Base-by-base conservation (phyloP, 805 yeast species). In the Starmerella floricola region DNA sequence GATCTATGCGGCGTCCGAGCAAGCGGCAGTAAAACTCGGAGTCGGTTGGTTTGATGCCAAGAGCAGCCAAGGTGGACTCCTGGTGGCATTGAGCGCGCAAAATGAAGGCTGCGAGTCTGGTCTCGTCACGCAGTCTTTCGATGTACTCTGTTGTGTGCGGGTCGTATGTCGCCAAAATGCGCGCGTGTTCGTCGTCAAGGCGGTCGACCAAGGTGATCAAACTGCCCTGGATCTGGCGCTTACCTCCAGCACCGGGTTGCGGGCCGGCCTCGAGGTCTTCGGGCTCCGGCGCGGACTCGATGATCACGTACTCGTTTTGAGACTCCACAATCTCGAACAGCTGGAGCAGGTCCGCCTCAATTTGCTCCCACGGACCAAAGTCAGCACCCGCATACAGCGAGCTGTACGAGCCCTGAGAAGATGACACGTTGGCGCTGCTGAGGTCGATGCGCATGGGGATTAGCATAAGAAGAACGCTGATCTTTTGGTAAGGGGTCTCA, bases 91-190 rank as follows among this genome's bases (percentile, higher is more conserved):
- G 98, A 20, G 85, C 76, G 57, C 94, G 78, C 47, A 91, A 72
- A 48, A 91, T 71, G 59, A 84, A 69, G 42, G 71, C 69, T 67
- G 86, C 88, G 42, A 91, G 69, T 30, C 65, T 64, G 48, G 77
- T 71, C 66, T 91, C 98, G 62, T 87, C 95, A 62, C 79, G 79
- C 59, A 91, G 73, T 62, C 97, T 76, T 52, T 79, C 82, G 52
- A 91, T 73, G 63, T 88, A 91, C 63, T 91, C 98, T 44, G 84
- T 78, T 19, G 96, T 81, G 61, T 91, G 96, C 34, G 96, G 95
- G 62, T 91, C 97, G 56, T 85, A 78, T 52, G 75, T 75, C 60
- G 87, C 86, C 55, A 91, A 72, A 36, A 94, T 84, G 53, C 79
- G 77, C 48, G 82, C 81, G 56, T 87, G 79, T 67, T 91, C 99